A percentile compares a stretch with the other conserved stretches of the same genome.
Evolutionary conservation across 306 rosid species (phyloP).

Genomic region (Sphenostylis stenocarpa): DNA sequence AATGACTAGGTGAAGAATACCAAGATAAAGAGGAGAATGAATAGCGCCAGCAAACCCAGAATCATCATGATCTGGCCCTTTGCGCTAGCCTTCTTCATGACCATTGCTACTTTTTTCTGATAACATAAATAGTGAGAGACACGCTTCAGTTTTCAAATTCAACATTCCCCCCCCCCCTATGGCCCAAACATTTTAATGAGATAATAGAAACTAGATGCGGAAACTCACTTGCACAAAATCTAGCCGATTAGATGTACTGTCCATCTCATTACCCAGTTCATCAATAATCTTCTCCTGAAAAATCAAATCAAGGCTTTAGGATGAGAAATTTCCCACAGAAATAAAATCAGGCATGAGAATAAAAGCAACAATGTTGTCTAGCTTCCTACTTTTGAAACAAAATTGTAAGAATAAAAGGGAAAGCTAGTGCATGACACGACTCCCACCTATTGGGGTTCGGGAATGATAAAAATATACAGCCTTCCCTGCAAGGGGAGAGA

Average conservation of each 20-base stretch:
- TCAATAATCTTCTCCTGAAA: constrained; percentile 87
- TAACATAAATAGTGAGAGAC: constrained; percentile 26
- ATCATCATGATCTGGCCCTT: constrained; percentile 95
- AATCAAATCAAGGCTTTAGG: constrained; percentile 29
- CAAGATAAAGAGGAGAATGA: constrained; percentile 83
- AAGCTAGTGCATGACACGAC: background rate
- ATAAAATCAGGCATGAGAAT: background rate
- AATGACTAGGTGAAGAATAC: constrained; percentile 79
- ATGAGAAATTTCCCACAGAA: background rate
- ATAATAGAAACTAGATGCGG: constrained; percentile 24
- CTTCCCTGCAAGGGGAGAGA: background rate
- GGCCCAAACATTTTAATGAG: background rate
- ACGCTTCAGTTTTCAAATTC: constrained; percentile 24
- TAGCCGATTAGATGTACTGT: constrained; percentile 87
- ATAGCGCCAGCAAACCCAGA: constrained; percentile 72
- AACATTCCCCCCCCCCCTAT: background rate
- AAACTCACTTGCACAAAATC: constrained; percentile 96
- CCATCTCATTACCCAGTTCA: constrained; percentile 91
- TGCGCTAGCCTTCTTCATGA: constrained; percentile 92
- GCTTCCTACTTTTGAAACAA: constrained; percentile 19
- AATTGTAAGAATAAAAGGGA: background rate
- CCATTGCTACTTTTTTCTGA: constrained; percentile 94
- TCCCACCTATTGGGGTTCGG: background rate
- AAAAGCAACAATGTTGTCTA: background rate
- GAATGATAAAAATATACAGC: background rate